These are phyloP conservation scores for Forsythia suspensa DNA, from an alignment of 257 asterid species.

Conservation along the genomic window DNA sequence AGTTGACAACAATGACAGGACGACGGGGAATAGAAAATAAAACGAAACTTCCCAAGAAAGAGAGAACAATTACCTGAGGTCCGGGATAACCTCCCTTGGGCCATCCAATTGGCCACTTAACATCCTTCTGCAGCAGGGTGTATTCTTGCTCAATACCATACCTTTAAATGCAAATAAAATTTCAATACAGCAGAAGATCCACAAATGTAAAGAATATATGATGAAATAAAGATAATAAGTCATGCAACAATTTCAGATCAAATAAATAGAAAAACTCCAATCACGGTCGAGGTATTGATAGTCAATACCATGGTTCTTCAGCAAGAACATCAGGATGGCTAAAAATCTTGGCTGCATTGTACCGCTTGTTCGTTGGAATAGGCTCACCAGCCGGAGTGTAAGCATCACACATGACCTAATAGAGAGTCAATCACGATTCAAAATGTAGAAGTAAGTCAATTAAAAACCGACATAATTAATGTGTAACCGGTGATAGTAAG, in stretches of 20 bases:
- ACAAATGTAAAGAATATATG: not conserved
- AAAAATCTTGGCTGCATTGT: conserved; percentile 18
- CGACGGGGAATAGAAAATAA: no score
- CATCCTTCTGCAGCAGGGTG: conserved; percentile 17
- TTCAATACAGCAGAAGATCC: not conserved
- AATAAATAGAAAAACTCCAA: not conserved
- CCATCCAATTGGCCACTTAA: conserved; percentile 23
- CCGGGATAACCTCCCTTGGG: conserved; percentile 26
- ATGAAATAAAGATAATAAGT: no score
- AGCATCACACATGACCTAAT: conserved; percentile 14
- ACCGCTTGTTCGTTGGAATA: conserved; percentile 29
- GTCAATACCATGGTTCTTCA: conserved; percentile 22
- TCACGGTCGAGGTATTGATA: not conserved
- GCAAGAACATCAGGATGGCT: conserved; percentile 23
- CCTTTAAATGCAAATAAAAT: not conserved
- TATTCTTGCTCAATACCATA: conserved; percentile 31
- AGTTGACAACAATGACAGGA: no score
- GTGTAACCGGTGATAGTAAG: not conserved
- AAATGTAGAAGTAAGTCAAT: not conserved
- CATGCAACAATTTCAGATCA: not conserved
- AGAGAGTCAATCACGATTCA: not conserved
- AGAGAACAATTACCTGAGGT: conserved; percentile 14
- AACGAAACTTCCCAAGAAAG: no score
- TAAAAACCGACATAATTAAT: not conserved
- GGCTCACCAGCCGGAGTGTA: conserved; percentile 33